Evolutionary conservation across 2,329 filamentous ascomycete genomes (phyloP).

Genomic region (Chaetomium olivaceum): DNA sequence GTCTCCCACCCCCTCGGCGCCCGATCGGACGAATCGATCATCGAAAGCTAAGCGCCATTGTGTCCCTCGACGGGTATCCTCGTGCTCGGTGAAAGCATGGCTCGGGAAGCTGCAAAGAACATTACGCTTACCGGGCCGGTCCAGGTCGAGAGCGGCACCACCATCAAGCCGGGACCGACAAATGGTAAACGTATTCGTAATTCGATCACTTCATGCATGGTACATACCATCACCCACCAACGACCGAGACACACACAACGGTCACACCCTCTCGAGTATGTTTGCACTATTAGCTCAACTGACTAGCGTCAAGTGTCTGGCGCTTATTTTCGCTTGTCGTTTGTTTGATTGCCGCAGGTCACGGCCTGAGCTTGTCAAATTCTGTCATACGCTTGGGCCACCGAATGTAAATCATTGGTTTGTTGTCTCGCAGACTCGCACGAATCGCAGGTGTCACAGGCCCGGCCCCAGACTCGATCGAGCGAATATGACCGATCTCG

Average conservation of each 20-base stretch:
- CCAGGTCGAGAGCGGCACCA: neutral
- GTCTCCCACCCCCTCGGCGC: neutral
- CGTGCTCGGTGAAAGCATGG: neutral
- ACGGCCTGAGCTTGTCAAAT: neutral
- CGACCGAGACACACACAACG: too few relatives aligned
- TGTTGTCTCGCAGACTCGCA: neutral
- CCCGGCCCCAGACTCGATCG: slow-evolving; percentile 3
- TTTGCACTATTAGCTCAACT: neutral
- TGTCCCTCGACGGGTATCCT: neutral
- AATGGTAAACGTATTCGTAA: neutral
- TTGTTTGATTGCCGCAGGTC: neutral
- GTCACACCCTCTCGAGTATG: neutral
- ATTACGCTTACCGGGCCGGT: neutral
- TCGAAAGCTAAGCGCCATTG: slow-evolving; percentile 27
- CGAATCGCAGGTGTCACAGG: neutral
- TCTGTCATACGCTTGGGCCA: neutral
- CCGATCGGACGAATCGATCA: slow-evolving; percentile 28
- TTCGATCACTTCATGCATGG: slow-evolving; percentile 6
- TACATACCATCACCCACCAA: neutral
- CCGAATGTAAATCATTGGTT: slow-evolving; percentile 6
- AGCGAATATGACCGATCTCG: neutral
- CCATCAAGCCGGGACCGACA: neutral
- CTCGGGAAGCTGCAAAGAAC: neutral
- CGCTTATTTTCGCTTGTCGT: slow-evolving; percentile 2
- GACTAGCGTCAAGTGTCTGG: neutral